Percentiles rank a stretch among this genome's conserved stretches.
Conservation (phyloP, 371 early-diverging fungal species). For the Capillidium rhysosporum region DNA sequence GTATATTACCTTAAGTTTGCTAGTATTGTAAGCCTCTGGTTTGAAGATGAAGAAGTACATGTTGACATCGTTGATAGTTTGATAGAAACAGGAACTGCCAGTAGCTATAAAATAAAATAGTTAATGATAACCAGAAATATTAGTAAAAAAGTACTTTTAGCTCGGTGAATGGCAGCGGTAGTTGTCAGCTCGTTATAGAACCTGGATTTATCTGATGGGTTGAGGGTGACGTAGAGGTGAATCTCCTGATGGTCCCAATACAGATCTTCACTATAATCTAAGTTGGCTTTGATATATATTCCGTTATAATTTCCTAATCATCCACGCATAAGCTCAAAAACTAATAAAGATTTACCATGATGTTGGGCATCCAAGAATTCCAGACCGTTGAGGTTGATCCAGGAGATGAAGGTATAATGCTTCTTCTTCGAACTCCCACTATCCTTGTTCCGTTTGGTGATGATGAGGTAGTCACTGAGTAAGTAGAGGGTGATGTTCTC, state of each 20-base stretch:
- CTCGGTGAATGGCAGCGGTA: background rate
- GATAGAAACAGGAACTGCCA: constrained; percentile 1
- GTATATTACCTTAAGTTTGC: background rate
- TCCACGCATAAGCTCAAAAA: background rate
- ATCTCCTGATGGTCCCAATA: constrained; percentile 7
- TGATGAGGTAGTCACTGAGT: constrained; percentile 2
- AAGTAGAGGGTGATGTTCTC: background rate
- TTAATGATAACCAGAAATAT: background rate
- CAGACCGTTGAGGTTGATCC: constrained; percentile 3
- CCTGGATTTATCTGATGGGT: background rate
- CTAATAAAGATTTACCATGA: background rate
- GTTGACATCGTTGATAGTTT: background rate
- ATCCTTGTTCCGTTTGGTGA: constrained; percentile 1
- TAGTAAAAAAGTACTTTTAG: background rate
- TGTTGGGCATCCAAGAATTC: constrained; percentile 1
- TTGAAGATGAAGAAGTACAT: background rate
- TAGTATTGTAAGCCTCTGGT: background rate
- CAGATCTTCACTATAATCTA: constrained; percentile 5
- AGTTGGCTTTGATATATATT: background rate
- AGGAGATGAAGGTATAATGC: constrained; percentile 1
- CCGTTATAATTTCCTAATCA: background rate
- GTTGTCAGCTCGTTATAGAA: background rate
- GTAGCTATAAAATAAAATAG: background rate
- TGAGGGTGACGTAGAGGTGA: background rate
- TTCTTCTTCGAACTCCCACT: background rate